Evolutionary conservation across 257 asterid genomes (phyloP), one percentile per base, ranked within the genome.

Genomic region (Penstemon newberryi): DNA sequence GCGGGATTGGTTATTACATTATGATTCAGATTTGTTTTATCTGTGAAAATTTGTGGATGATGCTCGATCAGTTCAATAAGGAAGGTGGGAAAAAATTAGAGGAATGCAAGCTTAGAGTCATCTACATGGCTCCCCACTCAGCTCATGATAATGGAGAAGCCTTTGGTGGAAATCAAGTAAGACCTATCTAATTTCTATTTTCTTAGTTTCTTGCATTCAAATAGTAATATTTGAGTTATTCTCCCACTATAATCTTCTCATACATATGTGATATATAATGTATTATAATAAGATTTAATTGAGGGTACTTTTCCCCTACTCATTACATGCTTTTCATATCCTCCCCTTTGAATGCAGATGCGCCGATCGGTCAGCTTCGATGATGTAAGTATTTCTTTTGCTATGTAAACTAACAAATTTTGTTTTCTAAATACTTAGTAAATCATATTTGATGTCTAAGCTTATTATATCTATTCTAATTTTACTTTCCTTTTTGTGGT

Each of bases 61-160:
- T 63, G 44, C 56, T 64, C 66, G 8, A 75, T 10, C 83, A 91
- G 97, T 91, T 91, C 67, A 82, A 56, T 44, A 91, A 86, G 82
- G 96, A 86, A 60, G 72, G 72, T 42, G 95, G 86, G 62, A 83
- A 56, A 60, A 46, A 66, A 2, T 60, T 91, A 58, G 89, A 88
- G 70, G 95, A 88, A 73, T 74, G 80, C 77, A 91, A 88, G 78
- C 97, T 91, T 38, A 85, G 79, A 83, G 97, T 91, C 47, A 76
- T 83, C 15, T 91, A 88, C 69, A 18, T 73, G 37, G 67, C 75
- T 51, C 85, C 92, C 40, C 58, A 65, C 52, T 65, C 84, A 5
- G 67, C 85, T 59, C 38, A 75, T 45, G 80, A 73, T 46, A 73
- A 39, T 33, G 44, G 70, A 4, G 84, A 70, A 60, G 84, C 83